Evolutionary conservation across 129 eudicot genomes (phyloP).

Genomic region (Flaveria brownii): DNA sequence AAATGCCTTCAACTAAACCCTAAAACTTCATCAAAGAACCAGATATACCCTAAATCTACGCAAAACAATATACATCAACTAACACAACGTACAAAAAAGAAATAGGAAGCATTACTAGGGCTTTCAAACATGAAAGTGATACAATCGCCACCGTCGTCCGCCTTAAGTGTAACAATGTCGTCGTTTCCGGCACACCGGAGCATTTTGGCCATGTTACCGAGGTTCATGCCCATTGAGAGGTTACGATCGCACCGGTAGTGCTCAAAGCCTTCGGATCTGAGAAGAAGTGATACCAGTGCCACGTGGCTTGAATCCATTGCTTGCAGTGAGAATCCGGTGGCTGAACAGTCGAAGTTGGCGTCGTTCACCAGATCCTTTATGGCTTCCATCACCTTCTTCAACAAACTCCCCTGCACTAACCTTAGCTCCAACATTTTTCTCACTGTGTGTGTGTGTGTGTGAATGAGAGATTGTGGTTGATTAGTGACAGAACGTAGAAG

Average conservation of each 20-base stretch:
- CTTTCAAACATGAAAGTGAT: conserved; percentile 92
- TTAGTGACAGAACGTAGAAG: conserved; percentile 5
- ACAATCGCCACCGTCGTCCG: conserved; percentile 86
- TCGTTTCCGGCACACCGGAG: conserved; percentile 82
- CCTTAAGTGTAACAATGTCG: conserved; percentile 80
- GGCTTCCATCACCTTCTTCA: conserved; percentile 84
- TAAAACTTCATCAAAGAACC: conserved; percentile 7
- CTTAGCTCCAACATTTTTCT: conserved; percentile 74
- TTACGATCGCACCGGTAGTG: conserved; percentile 87
- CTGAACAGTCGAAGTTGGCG: conserved; percentile 87
- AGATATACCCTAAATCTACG: not conserved
- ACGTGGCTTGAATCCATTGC: conserved; percentile 98
- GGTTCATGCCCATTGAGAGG: conserved; percentile 91
- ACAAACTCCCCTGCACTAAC: conserved; percentile 76
- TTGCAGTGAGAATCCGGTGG: conserved; percentile 84
- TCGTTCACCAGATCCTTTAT: conserved; percentile 83
- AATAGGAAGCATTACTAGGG: conserved; percentile 54
- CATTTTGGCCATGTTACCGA: conserved; percentile 80
- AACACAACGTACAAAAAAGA: not conserved
- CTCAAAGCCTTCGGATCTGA: conserved; percentile 88
- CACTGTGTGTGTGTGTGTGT: not conserved
- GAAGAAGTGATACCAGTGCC: conserved; percentile 81
- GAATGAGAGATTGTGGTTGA: conserved; percentile 16
- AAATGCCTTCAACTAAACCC: not conserved
- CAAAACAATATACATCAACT: not conserved